phyloP scores from a whole-genome alignment of 192 early-diverging fungal genomes.

The Thamnidium elegans region DNA sequence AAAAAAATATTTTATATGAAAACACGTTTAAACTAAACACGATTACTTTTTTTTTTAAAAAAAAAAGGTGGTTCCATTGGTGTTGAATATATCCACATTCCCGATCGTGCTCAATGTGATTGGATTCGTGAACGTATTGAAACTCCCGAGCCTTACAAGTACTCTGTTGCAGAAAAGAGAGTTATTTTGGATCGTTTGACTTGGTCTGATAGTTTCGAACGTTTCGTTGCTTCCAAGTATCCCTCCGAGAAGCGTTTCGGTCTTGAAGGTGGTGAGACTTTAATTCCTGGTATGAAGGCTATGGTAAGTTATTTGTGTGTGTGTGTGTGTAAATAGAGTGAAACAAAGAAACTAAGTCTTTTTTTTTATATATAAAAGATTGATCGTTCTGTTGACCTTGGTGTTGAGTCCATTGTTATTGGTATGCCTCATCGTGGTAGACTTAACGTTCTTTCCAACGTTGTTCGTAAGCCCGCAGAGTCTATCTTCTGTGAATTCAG shows the following conservation, averaged over 20 bases:
- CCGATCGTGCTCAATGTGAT: slow-evolving; percentile 92
- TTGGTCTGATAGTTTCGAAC: slow-evolving; percentile 96
- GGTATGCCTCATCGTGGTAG: slow-evolving; percentile 99
- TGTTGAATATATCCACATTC: slow-evolving; percentile 98
- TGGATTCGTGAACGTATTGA: slow-evolving; percentile 94
- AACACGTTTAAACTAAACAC: not conserved
- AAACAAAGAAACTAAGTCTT: too few species aligned
- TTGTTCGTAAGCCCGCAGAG: slow-evolving; percentile 98
- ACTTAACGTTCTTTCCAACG: slow-evolving; percentile 97
- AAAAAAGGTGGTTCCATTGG: slow-evolving; percentile 79
- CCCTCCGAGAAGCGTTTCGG: slow-evolving; percentile 98
- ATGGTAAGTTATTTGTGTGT: slow-evolving; percentile 55
- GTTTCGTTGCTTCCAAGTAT: slow-evolving; percentile 95
- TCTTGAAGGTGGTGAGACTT: slow-evolving; percentile 93
- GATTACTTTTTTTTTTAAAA: too few species aligned
- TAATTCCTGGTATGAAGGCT: slow-evolving; percentile 98
- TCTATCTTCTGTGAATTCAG: slow-evolving; percentile 99
- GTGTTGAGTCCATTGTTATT: slow-evolving; percentile 93
- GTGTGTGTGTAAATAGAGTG: not conserved
- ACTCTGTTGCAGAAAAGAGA: slow-evolving; percentile 84
- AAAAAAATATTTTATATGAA: not conserved
- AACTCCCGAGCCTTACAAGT: slow-evolving; percentile 85
- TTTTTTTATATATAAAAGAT: too few species aligned
- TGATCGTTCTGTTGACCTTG: slow-evolving; percentile 92
- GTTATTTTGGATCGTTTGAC: slow-evolving; percentile 94